phyloP scores from a whole-genome alignment of 2,329 filamentous ascomycete species.

The Leptographium radiaticola region DNA sequence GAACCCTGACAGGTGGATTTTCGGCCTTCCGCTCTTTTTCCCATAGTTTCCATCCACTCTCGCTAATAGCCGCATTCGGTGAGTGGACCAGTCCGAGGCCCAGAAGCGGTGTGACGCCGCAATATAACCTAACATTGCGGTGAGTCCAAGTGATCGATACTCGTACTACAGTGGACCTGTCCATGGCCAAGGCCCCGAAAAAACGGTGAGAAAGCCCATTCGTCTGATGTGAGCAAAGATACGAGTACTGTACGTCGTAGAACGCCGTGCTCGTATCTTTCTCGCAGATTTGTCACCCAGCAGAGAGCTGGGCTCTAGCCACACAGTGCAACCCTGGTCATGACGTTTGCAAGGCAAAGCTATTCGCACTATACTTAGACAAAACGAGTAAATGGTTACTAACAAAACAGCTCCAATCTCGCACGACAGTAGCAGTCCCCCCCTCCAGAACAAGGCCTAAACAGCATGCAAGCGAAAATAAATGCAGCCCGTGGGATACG shows the following conservation, averaged over 20 bases:
- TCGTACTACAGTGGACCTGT: neutral
- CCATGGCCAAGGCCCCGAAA: too few species aligned
- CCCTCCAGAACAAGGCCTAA: neutral
- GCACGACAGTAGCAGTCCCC: neutral
- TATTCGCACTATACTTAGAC: neutral
- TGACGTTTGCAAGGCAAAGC: too few species aligned
- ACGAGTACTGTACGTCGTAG: too few species aligned
- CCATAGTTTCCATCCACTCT: neutral
- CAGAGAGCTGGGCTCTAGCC: too few species aligned
- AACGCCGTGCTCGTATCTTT: too few species aligned
- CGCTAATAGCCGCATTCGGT: neutral
- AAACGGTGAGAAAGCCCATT: too few species aligned
- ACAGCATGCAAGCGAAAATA: neutral
- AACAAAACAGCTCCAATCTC: neutral
- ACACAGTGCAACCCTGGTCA: too few species aligned
- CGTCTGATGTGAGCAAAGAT: too few species aligned
- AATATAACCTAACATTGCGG: neutral
- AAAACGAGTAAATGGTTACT: neutral
- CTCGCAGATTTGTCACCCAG: too few species aligned
- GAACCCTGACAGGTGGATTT: neutral
- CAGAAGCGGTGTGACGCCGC: slow-evolving; percentile 1
- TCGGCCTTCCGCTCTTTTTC: neutral
- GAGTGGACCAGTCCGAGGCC: neutral
- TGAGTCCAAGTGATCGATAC: neutral
- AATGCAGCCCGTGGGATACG: neutral